phyloP scores from a whole-genome alignment of 768 basidiomycete species.

The Pisolithus orientalis region DNA sequence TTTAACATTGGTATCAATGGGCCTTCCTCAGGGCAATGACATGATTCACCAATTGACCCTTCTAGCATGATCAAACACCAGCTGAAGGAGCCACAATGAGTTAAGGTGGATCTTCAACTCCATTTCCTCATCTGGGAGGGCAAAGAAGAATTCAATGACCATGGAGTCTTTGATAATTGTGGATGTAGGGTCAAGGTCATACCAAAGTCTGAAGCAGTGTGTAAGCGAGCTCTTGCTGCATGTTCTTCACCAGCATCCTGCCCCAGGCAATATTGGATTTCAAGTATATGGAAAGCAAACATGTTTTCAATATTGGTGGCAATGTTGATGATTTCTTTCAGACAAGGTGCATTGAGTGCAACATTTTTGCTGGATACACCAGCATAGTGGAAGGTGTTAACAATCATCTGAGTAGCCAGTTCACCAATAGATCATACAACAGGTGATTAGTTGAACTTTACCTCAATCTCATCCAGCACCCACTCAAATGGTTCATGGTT shows the following conservation, averaged over 20 bases:
- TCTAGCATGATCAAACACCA: slow-evolving; percentile 93
- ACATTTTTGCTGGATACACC: slow-evolving; percentile 99
- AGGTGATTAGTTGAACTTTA: slow-evolving; percentile 27
- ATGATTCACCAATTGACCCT: slow-evolving; percentile 74
- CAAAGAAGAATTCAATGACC: slow-evolving; percentile 98
- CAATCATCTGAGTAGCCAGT: slow-evolving; percentile 98
- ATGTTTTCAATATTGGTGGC: slow-evolving; percentile 97
- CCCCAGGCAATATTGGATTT: slow-evolving; percentile 61
- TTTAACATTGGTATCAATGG: too few relatives aligned
- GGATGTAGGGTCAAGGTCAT: slow-evolving; percentile 85
- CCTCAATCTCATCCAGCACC: slow-evolving; percentile 38
- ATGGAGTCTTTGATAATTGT: slow-evolving; percentile 94
- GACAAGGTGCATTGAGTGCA: slow-evolving; percentile 97
- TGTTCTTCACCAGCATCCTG: slow-evolving; percentile 67
- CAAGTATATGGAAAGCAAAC: slow-evolving; percentile 87
- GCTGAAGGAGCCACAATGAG: slow-evolving; percentile 94
- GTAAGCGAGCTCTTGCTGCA: slow-evolving; percentile 89
- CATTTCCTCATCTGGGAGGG: slow-evolving; percentile 95
- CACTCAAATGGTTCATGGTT: slow-evolving; percentile 95
- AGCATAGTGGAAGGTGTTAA: slow-evolving; percentile 99
- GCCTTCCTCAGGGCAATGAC: too few relatives aligned
- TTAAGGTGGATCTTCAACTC: slow-evolving; percentile 87
- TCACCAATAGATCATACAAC: slow-evolving; percentile 99
- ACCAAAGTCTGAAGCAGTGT: slow-evolving; percentile 92
- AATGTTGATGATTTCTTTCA: slow-evolving; percentile 99